Percentiles rank a stretch among this genome's conserved stretches.
These are phyloP conservation scores for Mycosarcoma mackinlayi DNA, from an alignment of 1,284 basidiomycete species.

Conservation along the genomic window DNA sequence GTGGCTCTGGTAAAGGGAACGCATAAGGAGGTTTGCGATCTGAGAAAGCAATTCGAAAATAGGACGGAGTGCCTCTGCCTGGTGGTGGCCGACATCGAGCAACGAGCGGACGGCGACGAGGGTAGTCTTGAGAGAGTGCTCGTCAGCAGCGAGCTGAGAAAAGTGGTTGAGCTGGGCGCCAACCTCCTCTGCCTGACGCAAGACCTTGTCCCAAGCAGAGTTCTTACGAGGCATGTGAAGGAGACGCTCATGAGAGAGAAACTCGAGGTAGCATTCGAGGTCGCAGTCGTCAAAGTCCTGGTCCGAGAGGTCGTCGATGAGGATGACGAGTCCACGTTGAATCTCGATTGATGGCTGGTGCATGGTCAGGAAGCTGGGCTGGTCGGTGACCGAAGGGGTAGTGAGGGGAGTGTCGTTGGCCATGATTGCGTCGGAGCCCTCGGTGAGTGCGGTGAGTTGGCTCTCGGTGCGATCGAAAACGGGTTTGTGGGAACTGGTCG, in stretches of 20 bases:
- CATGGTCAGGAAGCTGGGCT: constrained; percentile 12
- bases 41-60: constrained; percentile 7
- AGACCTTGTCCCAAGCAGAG: constrained; percentile 9
- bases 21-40: constrained; percentile 3
- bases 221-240: constrained; percentile 20
- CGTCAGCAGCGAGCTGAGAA: constrained; percentile 1
- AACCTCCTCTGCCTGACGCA: constrained; percentile 7
- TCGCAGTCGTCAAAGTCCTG: constrained; percentile 7
- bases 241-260: constrained; percentile 15
- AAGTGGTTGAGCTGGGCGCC: constrained; percentile 7
- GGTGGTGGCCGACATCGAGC: constrained; percentile 6
- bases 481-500: background rate
- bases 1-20: background rate
- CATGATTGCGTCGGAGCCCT: background rate
- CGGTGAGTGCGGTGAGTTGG: constrained; percentile 6
- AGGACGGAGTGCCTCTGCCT: constrained; percentile 5
- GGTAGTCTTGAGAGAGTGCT: constrained; percentile 5
- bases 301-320: constrained; percentile 30
- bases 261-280: constrained; percentile 24
- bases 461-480: constrained; percentile 3
- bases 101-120: background rate
- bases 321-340: constrained; percentile 28
- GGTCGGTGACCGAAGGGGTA: constrained; percentile 5
- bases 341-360: constrained; percentile 29
- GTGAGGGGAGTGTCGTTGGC: constrained; percentile 2